A percentile compares a stretch with the other conserved stretches of the same genome.
phyloP scores from a whole-genome alignment of 164 flowering plant genomes.

The Nymphaea colorata region DNA sequence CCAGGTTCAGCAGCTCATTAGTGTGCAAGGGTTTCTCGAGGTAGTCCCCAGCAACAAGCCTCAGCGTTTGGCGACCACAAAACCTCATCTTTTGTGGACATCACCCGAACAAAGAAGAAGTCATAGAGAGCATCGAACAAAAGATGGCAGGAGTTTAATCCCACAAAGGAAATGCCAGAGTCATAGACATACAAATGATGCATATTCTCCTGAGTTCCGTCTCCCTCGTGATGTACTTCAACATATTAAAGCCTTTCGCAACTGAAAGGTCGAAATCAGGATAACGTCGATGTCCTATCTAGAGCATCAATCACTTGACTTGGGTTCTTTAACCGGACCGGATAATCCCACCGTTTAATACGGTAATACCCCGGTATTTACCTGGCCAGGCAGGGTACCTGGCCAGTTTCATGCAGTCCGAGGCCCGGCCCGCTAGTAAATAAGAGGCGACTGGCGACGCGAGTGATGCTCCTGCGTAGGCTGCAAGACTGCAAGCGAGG shows the following conservation, averaged over 20 bases:
- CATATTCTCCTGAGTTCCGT: conserved; percentile 65
- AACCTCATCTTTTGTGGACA: conserved; percentile 95
- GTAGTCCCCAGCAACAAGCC: conserved; percentile 95
- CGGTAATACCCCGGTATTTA: no score
- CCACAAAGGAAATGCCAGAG: not conserved
- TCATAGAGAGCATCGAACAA: conserved; percentile 10
- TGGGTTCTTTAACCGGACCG: conserved; percentile 77
- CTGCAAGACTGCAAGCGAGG: no score
- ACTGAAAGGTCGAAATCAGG: conserved; percentile 95
- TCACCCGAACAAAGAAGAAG: no score
- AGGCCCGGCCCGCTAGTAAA: no score
- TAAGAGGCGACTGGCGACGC: no score
- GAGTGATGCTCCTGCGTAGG: no score
- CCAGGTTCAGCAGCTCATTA: conserved; percentile 84
- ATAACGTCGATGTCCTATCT: conserved; percentile 86
- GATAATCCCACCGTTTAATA: no score
- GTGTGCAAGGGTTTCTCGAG: conserved; percentile 95
- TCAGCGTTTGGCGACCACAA: conserved; percentile 87
- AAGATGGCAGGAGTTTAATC: not conserved
- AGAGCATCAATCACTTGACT: conserved; percentile 97
- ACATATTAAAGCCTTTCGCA: conserved; percentile 81
- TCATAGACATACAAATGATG: conserved; percentile 68
- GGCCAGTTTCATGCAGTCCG: no score
- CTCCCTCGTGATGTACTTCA: conserved; percentile 79
- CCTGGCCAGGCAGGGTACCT: no score